Evolutionary conservation across 2,329 filamentous ascomycete genomes (phyloP), one percentile per base, ranked within the genome.

Genomic region (Penicillium decumbens): DNA sequence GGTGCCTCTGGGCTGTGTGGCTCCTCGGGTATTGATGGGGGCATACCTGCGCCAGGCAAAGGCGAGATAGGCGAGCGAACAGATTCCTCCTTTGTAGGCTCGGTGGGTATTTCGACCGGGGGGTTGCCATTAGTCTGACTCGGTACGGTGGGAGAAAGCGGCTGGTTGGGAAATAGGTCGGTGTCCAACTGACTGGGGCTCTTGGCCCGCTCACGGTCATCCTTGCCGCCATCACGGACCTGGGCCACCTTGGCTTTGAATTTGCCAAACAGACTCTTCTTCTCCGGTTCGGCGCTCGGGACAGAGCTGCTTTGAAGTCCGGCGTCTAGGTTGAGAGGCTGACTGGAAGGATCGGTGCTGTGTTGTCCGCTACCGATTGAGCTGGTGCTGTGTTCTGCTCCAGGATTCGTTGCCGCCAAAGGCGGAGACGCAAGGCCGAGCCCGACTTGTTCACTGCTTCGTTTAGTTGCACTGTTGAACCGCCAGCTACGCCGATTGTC

Each of bases 401-500:
- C 78, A 7, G 77, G 74, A 54, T 86, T 87, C 9, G 79, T 76
- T 10, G 83, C 84, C n/a, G 84, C 73, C 65, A 46, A 78, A 71
- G 45, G 78, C 66, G 51, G 75, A 65, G 56, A 80, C 48, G 49
- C 70, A 52, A 59, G 73, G 58, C 49, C 73, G 62, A 59, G 70
- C 40, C 58, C 74, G 23, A 75, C 66, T 9, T 77, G 70, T 39
- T 77, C 69, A 29, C 84, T 83, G 29, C 84, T 80, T 53, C 79
- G 83, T 47, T 78, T 74, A 2, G 69, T 57, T 1, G 72, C 66
- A 3, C 70, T 78, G 18, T 84, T 84, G 15, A 89, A 86, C 45
- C 90, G 77, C 75, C 89, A 89, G 25, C 86, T 82, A 50, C 79
- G 82, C 62, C 85, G 87, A 69, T 84, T 87, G 45, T 87, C 83